A percentile compares a stretch with the other conserved stretches of the same genome.
phyloP scores from a whole-genome alignment of 2,329 filamentous ascomycete genomes.

The Tolypocladium capitatum region DNA sequence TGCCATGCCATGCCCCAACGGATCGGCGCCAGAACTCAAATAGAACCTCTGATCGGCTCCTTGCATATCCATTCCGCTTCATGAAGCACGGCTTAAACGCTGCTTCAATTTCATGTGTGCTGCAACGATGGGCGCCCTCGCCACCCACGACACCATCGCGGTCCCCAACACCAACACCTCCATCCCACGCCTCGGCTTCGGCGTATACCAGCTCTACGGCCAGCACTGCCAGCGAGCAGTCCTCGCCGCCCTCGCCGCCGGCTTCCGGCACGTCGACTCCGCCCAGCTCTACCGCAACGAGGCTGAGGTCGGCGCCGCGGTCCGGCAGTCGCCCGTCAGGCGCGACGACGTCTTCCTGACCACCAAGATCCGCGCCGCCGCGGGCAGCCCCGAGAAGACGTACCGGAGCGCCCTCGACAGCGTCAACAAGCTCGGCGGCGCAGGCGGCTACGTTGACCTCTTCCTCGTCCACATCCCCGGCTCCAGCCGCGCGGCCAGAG shows the following conservation, averaged over 20 bases:
- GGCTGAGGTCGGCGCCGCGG: conserved; percentile 48
- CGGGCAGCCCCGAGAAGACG: conserved; percentile 36
- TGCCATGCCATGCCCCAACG: too few relatives aligned
- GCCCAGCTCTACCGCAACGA: conserved; percentile 56
- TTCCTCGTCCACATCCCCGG: conserved; percentile 57
- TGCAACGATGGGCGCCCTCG: conserved; percentile 1
- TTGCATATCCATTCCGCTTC: neutral
- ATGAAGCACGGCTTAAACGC: too few relatives aligned
- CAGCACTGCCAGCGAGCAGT: conserved; percentile 44
- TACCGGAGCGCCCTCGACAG: conserved; percentile 48
- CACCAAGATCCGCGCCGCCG: conserved; percentile 47
- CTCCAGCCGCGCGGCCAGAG: conserved; percentile 38
- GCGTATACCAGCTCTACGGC: conserved; percentile 50
- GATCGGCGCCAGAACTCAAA: too few relatives aligned
- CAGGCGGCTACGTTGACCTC: conserved; percentile 54
- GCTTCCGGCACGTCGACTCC: conserved; percentile 53
- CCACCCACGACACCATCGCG: conserved; percentile 6
- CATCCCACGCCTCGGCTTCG: conserved; percentile 58
- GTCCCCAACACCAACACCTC: conserved; percentile 10
- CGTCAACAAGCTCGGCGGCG: conserved; percentile 44
- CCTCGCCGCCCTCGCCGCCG: conserved; percentile 39
- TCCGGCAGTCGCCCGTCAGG: conserved; percentile 40
- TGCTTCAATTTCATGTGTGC: neutral
- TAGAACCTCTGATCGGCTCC: neutral
- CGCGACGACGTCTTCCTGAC: conserved; percentile 54